Percentiles rank a stretch among this genome's conserved stretches.
These are phyloP conservation scores for Monoraphidium neglectum DNA, from an alignment of 139 green algal genomes.

Conservation along the genomic window DNA sequence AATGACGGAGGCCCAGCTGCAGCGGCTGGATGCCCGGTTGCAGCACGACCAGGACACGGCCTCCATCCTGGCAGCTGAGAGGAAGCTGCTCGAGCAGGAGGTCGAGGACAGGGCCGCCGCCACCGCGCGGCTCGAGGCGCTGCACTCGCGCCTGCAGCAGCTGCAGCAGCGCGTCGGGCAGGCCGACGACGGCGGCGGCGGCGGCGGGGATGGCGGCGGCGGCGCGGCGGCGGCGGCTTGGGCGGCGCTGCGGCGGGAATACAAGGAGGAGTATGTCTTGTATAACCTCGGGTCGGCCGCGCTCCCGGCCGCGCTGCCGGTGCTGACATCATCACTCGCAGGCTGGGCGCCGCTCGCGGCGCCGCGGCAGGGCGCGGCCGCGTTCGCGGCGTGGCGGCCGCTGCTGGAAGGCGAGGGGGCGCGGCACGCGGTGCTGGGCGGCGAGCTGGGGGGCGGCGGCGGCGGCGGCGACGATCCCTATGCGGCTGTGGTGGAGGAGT, in stretches of 20 bases:
- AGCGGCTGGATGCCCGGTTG: slow-evolving; percentile 76
- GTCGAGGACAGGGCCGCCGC: slow-evolving; percentile 25
- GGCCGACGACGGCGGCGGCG: background rate
- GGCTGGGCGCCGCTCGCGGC: slow-evolving; percentile 69
- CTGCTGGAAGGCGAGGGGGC: slow-evolving; percentile 63
- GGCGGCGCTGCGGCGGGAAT: slow-evolving; percentile 39
- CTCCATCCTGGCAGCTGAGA: slow-evolving; percentile 68
- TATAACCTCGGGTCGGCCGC: slow-evolving; percentile 59
- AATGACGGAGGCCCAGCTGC: slow-evolving; percentile 88
- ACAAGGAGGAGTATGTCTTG: slow-evolving; percentile 83
- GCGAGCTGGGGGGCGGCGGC: background rate
- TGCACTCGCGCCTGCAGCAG: background rate
- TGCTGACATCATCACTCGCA: slow-evolving; percentile 35
- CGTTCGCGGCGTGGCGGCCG: slow-evolving; percentile 64
- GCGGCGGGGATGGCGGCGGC: too few species aligned
- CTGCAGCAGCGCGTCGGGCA: background rate
- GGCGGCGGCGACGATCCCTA: slow-evolving; percentile 66
- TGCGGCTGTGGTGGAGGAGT: slow-evolving; percentile 66
- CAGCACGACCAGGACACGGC: slow-evolving; percentile 85
- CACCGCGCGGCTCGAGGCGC: background rate
- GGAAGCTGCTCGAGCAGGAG: slow-evolving; percentile 62
- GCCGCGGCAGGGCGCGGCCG: slow-evolving; percentile 33
- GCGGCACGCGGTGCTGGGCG: slow-evolving; percentile 25
- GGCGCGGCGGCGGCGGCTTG: background rate
- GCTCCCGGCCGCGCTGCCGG: slow-evolving; percentile 50